Evolutionary conservation across 352 stramenopile genomes (phyloP).

Genomic region (Aphanomyces euteiches): DNA sequence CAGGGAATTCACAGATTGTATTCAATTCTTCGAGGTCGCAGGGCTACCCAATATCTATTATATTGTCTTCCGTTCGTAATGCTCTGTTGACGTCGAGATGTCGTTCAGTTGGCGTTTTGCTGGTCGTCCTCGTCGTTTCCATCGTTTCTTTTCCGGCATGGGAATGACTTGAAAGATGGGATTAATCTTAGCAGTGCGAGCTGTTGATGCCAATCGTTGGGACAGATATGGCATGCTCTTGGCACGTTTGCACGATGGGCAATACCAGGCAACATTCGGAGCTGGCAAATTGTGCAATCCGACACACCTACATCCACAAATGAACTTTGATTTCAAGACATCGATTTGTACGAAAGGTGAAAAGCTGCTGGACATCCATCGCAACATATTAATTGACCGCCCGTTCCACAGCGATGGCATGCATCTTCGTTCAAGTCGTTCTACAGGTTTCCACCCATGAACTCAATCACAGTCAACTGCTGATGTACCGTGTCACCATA

Average conservation of each 20-base stretch:
- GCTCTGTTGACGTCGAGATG: too few relatives aligned
- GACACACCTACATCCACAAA: conserved; percentile 15
- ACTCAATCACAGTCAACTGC: background rate
- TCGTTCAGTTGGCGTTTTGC: too few relatives aligned
- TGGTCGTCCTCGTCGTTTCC: too few relatives aligned
- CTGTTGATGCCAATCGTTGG: background rate
- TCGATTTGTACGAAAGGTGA: conserved; percentile 50
- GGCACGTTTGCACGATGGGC: conserved; percentile 12
- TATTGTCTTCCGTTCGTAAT: too few relatives aligned
- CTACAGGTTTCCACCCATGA: conserved; percentile 32
- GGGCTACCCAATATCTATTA: too few relatives aligned
- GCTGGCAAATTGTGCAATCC: conserved; percentile 17
- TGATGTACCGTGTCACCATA: conserved; percentile 52
- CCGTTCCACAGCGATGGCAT: conserved; percentile 66
- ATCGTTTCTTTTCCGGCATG: conserved; percentile 7
- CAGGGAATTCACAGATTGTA: too few relatives aligned
- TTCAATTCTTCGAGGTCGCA: too few relatives aligned
- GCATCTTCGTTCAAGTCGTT: conserved; percentile 80
- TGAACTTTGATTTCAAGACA: background rate
- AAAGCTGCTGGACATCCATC: conserved; percentile 74
- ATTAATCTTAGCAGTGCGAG: background rate
- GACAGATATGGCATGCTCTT: conserved; percentile 10
- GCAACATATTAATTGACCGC: conserved; percentile 75
- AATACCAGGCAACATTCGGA: conserved; percentile 16
- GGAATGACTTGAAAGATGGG: conserved; percentile 13